Evolutionary conservation across 345 rosid genomes (phyloP).

Genomic region (Gossypium thurberi): DNA sequence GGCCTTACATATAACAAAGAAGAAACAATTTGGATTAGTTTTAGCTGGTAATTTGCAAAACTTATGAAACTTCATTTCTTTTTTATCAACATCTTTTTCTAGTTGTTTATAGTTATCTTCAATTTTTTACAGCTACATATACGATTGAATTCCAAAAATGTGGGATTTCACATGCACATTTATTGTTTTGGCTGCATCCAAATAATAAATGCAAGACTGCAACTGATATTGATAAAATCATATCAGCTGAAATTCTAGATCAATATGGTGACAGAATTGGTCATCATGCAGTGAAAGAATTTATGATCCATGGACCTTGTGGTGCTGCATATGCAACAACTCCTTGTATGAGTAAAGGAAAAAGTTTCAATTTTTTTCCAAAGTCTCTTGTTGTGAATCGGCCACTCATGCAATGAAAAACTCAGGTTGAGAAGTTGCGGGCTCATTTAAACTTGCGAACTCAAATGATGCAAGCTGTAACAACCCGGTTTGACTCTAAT

Average conservation of each 20-base stretch:
- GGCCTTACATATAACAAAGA: background rate
- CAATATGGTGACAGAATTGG: background rate
- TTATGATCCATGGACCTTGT: background rate
- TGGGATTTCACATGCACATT: background rate
- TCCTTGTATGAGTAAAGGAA: background rate
- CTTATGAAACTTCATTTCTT: background rate
- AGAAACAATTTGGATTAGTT: background rate
- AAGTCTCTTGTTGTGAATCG: too few species aligned
- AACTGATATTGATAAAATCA: background rate
- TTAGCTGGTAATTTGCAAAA: background rate
- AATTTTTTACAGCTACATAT: background rate
- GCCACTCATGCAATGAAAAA: too few species aligned
- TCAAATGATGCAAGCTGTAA: too few species aligned
- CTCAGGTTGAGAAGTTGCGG: too few species aligned
- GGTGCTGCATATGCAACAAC: background rate
- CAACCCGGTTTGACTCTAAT: too few species aligned
- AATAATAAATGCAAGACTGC: background rate
- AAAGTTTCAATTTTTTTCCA: background rate
- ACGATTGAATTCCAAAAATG: background rate
- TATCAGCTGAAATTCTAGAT: background rate
- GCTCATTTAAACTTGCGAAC: too few species aligned
- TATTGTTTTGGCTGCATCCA: background rate
- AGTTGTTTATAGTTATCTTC: too few species aligned
- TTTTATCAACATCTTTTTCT: too few species aligned
- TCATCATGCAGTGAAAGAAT: background rate